Evolutionary conservation across 495 filamentous ascomycete genomes (phyloP).

Genomic region (Arthonia radiata): DNA sequence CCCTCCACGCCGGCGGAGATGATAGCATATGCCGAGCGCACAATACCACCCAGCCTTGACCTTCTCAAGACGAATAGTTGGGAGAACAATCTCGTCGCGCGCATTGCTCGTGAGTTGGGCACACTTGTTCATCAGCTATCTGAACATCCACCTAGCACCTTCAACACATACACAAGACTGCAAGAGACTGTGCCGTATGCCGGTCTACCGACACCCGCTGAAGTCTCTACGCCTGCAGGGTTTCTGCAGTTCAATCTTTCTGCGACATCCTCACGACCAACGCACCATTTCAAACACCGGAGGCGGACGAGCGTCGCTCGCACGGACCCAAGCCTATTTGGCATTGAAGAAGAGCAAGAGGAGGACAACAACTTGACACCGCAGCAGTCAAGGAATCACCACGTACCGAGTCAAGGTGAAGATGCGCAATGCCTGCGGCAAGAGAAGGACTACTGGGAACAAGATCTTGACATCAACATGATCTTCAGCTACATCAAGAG

Average conservation of each 20-base stretch:
- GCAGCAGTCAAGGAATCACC: constrained; percentile 4
- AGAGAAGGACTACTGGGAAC: constrained; percentile 58
- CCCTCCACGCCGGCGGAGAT: constrained; percentile 1
- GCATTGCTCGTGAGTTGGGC: constrained; percentile 70
- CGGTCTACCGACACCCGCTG: constrained; percentile 21
- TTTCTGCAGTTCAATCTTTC: constrained; percentile 5
- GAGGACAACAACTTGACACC: constrained; percentile 6
- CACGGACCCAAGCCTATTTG: constrained; percentile 35
- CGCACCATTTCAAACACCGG: constrained; percentile 10
- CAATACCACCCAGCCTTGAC: constrained; percentile 8
- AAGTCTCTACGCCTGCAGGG: constrained; percentile 2
- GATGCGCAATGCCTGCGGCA: constrained; percentile 6
- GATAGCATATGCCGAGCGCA: constrained; percentile 8
- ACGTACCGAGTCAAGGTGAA: constrained; percentile 6
- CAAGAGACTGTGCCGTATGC: constrained; percentile 21
- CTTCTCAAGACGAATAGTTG: constrained; percentile 23
- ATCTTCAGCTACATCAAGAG: constrained; percentile 68
- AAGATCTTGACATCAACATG: constrained; percentile 58
- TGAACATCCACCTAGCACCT: constrained; percentile 56
- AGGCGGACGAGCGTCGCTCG: constrained; percentile 8
- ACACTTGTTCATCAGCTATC: constrained; percentile 59
- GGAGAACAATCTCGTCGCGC: constrained; percentile 55
- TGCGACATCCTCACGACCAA: constrained; percentile 10
- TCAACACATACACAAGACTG: constrained; percentile 38
- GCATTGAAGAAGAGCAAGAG: constrained; percentile 36